These are phyloP conservation scores for Sugiyamaella neomexicana DNA, from an alignment of 1,139 yeast genomes.

Conservation along the genomic window DNA sequence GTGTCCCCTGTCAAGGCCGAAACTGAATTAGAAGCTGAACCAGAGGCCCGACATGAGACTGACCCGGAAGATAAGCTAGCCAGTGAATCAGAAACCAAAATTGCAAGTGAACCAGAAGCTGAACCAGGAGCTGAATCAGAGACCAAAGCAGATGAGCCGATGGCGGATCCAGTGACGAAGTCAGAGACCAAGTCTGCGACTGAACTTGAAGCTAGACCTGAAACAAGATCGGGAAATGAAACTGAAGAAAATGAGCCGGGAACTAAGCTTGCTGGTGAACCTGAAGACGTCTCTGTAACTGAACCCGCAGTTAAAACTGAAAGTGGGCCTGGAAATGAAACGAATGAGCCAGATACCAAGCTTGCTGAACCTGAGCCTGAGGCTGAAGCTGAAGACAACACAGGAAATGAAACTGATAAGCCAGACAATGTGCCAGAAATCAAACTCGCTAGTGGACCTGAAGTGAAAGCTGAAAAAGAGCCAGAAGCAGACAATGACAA, in stretches of 20 bases:
- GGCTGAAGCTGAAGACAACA: no score
- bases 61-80: not conserved
- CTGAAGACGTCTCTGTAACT: not conserved
- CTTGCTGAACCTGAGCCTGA: not conserved
- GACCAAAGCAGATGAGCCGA: not conserved
- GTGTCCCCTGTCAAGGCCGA: not conserved
- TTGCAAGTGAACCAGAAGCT: constrained; percentile 2
- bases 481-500: no score
- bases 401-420: no score
- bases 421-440: not conserved
- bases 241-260: constrained; percentile 6
- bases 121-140: constrained; percentile 1
- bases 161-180: not conserved
- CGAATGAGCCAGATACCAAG: not conserved
- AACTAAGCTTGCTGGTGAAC: not conserved
- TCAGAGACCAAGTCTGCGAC: not conserved
- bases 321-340: not conserved
- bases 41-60: not conserved
- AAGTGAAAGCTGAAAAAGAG: not conserved
- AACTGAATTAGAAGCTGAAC: not conserved
- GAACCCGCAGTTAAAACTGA: not conserved
- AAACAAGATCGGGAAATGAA: constrained; percentile 7
- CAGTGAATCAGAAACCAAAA: not conserved
- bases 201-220: constrained; percentile 16
- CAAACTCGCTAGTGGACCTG: not conserved